These are phyloP conservation scores for Mycena galopus DNA, from an alignment of 768 basidiomycete genomes.

Conservation along the genomic window DNA sequence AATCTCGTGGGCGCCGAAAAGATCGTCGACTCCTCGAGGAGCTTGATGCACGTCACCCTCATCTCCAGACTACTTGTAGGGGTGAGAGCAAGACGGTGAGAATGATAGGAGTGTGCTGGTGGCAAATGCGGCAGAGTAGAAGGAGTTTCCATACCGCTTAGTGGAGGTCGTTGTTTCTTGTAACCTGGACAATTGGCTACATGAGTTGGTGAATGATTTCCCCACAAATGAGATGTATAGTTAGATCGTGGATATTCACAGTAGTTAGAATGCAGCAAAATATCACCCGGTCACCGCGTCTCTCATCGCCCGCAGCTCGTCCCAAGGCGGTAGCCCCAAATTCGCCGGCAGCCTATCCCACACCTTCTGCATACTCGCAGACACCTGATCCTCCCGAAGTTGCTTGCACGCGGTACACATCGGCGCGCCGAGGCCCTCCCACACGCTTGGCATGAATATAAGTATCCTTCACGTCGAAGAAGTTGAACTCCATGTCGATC, in stretches of 20 bases:
- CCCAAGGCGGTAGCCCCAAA: constrained; percentile 19
- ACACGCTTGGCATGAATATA: constrained; percentile 9
- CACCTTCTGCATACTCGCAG: neutral
- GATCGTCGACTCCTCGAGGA: constrained; percentile 18
- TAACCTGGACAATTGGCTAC: too few relatives aligned
- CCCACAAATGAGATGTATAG: too few relatives aligned
- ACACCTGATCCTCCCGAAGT: neutral
- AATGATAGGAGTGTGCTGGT: too few relatives aligned
- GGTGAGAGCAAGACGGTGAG: too few relatives aligned
- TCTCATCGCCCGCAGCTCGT: constrained; percentile 3
- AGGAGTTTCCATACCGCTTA: too few relatives aligned
- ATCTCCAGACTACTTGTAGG: too few relatives aligned
- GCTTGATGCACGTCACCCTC: constrained; percentile 18
- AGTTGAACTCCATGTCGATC: constrained; percentile 16
- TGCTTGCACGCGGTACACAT: constrained; percentile 3
- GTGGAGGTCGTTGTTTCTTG: too few relatives aligned
- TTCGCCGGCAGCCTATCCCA: constrained; percentile 11
- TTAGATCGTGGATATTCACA: too few relatives aligned
- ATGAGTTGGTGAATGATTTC: too few relatives aligned
- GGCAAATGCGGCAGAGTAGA: too few relatives aligned
- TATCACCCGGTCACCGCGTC: neutral
- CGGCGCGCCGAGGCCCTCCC: neutral
- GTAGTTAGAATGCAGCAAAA: too few relatives aligned
- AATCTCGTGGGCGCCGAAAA: constrained; percentile 2
- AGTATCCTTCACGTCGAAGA: constrained; percentile 24